Evolutionary conservation across 768 basidiomycete species (phyloP), one percentile per base, ranked within the genome.

Genomic region (Baorangia bicolor): DNA sequence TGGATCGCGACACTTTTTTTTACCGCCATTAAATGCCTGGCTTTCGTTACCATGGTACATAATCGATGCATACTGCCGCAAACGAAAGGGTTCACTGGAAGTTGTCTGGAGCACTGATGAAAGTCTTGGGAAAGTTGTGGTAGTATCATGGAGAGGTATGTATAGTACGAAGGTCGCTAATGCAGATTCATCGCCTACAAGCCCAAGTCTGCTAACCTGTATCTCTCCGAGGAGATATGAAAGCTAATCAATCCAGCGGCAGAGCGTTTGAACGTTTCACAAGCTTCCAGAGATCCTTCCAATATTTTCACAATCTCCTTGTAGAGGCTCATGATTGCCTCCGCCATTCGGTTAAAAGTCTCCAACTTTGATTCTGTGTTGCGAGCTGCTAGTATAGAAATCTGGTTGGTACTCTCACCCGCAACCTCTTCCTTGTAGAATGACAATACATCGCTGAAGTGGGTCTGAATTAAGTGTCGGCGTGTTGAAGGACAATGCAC

Each of bases 371-470:
- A 56, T 2, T 43, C 34, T 11, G 55, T 52, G 14, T 64, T 54
- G 18, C 54, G 57, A 10, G 51, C 52, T 2, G 74, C 74, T 1
- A 70, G 45, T 13, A 66, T 42, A 0, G 74, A 69, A 23, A 76
- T 56, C 23, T 61, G 68, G 49, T 74, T 75, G 41, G 60, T 59
- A 5, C 53, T 51, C 47, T 76, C 75, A 5, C 67, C 72, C 0
- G 40, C n/a, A n/a, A n/a, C n/a, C n/a, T n/a, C n/a, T n/a, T n/a
- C n/a, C n/a, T n/a, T n/a, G n/a, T n/a, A n/a, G n/a, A n/a, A n/a
- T n/a, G n/a, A n/a, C n/a, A n/a, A n/a, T n/a, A n/a, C n/a, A n/a
- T n/a, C n/a, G n/a, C 66, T 75, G 13, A 31, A 60, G 35, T 16
- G 28, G 35, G 9, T 12, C 10, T 49, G 27, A 49, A 35, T 33